These are phyloP conservation scores for Cladosporium sp. DNA, from an alignment of 2,329 filamentous ascomycete species.

Conservation along the genomic window DNA sequence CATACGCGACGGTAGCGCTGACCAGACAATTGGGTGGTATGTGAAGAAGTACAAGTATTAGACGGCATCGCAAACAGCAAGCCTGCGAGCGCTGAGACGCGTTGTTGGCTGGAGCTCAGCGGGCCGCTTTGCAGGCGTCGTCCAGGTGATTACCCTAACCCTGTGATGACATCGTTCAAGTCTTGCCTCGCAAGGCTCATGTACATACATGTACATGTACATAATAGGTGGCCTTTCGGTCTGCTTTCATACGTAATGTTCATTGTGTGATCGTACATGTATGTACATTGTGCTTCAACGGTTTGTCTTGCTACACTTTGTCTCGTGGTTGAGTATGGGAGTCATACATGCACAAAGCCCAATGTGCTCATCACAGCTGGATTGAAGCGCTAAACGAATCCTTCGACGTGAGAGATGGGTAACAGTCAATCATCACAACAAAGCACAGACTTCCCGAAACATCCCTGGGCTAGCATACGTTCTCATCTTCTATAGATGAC, in stretches of 20 bases:
- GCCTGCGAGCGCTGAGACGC: constrained; percentile 5
- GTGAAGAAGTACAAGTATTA: constrained; percentile 10
- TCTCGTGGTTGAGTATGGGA: too few relatives aligned
- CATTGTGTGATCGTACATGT: too few relatives aligned
- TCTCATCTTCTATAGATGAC: too few relatives aligned
- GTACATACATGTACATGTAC: too few relatives aligned
- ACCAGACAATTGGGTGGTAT: constrained; percentile 16
- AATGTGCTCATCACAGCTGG: neutral
- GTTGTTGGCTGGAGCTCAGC: constrained; percentile 18
- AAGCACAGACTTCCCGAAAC: neutral
- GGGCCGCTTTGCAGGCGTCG: neutral
- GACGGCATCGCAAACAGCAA: neutral
- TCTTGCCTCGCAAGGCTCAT: too few relatives aligned
- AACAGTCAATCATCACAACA: neutral
- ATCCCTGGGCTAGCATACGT: too few relatives aligned
- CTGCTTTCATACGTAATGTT: too few relatives aligned
- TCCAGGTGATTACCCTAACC: constrained; percentile 6
- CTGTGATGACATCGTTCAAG: too few relatives aligned
- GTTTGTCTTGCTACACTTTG: too few relatives aligned
- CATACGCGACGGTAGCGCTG: constrained; percentile 29
- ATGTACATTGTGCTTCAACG: too few relatives aligned
- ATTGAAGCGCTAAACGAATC: neutral
- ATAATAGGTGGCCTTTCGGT: too few relatives aligned
- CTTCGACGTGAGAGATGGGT: neutral
- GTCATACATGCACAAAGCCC: neutral